Conservation (phyloP, 2,329 filamentous ascomycete genomes). For the Dothidotthia symphoricarpi region DNA sequence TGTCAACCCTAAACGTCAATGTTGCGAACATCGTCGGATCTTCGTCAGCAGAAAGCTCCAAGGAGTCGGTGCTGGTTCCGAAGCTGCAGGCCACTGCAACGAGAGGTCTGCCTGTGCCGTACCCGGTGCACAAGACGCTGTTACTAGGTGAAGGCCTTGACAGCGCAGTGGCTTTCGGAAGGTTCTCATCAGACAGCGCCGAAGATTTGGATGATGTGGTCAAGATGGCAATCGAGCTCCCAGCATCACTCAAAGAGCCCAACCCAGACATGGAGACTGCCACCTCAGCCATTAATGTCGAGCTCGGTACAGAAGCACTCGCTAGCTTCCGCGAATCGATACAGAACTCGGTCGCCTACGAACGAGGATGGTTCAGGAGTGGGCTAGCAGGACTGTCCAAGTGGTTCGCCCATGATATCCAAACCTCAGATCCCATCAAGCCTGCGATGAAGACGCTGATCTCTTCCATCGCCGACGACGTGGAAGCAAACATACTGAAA, state of each 20-base stretch:
- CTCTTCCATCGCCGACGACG: slow-evolving; percentile 61
- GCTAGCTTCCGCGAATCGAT: slow-evolving; percentile 67
- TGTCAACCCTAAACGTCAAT: slow-evolving; percentile 53
- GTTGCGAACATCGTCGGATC: slow-evolving; percentile 30
- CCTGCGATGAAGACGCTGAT: slow-evolving; percentile 66
- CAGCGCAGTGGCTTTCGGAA: slow-evolving; percentile 59
- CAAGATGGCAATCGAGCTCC: slow-evolving; percentile 59
- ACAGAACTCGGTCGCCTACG: slow-evolving; percentile 68
- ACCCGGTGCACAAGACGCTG: slow-evolving; percentile 80
- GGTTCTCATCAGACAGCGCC: slow-evolving; percentile 40
- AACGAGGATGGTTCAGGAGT: slow-evolving; percentile 71
- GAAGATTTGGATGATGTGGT: slow-evolving; percentile 47
- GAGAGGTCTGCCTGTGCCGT: slow-evolving; percentile 65
- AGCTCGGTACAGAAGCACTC: slow-evolving; percentile 62
- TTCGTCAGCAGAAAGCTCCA: slow-evolving; percentile 44
- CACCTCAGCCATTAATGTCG: slow-evolving; percentile 58
- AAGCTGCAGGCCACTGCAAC: slow-evolving; percentile 66
- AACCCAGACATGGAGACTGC: slow-evolving; percentile 13
- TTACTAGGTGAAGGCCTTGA: slow-evolving; percentile 71
- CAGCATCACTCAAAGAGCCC: slow-evolving; percentile 43
- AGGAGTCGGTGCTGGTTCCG: slow-evolving; percentile 72
- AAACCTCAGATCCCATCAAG: slow-evolving; percentile 54
- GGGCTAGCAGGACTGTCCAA: slow-evolving; percentile 63
- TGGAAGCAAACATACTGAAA: slow-evolving; percentile 52
- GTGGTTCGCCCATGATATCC: slow-evolving; percentile 57